These are phyloP conservation scores for Kodamaea sp. DNA, from an alignment of 1,139 yeast genomes.

Conservation along the genomic window DNA sequence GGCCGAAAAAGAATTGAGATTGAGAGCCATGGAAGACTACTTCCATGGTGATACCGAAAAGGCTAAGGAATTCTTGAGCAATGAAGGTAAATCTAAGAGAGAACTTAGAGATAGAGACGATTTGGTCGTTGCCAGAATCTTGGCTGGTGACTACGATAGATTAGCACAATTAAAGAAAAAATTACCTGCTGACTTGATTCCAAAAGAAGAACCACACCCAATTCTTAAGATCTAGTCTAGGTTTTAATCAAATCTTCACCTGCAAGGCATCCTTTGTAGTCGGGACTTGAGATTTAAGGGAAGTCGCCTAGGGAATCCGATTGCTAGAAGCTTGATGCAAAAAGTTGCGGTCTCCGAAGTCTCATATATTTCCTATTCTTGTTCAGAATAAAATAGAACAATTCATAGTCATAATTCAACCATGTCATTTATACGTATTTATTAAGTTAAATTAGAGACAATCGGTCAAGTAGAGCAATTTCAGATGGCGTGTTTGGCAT, in stretches of 20 bases:
- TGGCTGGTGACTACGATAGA: constrained; percentile 83
- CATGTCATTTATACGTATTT: constrained; percentile 2
- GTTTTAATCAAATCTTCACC: too few species aligned
- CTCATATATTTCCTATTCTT: neutral
- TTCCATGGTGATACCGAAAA: constrained; percentile 64
- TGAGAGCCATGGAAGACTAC: constrained; percentile 71
- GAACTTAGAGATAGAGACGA: constrained; percentile 74
- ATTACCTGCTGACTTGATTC: constrained; percentile 42
- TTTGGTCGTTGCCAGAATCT: constrained; percentile 76
- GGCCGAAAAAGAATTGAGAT: constrained; percentile 82
- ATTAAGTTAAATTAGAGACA: constrained; percentile 1
- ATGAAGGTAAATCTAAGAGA: constrained; percentile 56
- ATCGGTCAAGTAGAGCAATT: too few species aligned
- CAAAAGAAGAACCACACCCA: constrained; percentile 37
- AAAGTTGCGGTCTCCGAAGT: neutral
- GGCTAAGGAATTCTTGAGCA: constrained; percentile 56
- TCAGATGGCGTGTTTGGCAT: too few species aligned
- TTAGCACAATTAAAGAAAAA: constrained; percentile 68
- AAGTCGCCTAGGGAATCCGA: neutral
- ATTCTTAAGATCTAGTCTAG: constrained; percentile 30
- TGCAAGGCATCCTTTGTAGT: too few species aligned
- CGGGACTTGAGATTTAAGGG: too few species aligned
- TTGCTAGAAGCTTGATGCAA: neutral
- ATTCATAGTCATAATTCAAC: constrained; percentile 2
- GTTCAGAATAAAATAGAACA: constrained; percentile 1